A percentile compares a stretch with the other conserved stretches of the same genome.
phyloP scores from a whole-genome alignment of 306 rosid genomes.

The Inga laurina region DNA sequence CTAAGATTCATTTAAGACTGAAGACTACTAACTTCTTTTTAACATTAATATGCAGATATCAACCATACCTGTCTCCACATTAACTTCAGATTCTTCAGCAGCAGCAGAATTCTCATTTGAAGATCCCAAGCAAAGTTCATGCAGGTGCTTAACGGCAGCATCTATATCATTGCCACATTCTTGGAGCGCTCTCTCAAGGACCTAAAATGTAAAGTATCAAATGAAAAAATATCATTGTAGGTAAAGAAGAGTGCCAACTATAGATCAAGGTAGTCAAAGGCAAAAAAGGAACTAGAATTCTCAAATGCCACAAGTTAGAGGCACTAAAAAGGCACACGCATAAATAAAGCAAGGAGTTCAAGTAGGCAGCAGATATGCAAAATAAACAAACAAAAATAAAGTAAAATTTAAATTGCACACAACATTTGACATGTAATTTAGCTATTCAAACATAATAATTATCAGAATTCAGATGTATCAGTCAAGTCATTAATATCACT shows the following conservation, averaged over 20 bases:
- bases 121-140: constrained; percentile 66
- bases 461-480: not conserved
- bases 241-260: not conserved
- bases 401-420: not conserved
- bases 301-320: not conserved
- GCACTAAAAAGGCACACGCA: not conserved
- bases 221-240: not conserved
- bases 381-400: not conserved
- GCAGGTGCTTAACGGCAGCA: constrained; percentile 75
- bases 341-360: not conserved
- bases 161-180: constrained; percentile 84
- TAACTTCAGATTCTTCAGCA: constrained; percentile 35
- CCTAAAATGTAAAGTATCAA: constrained; percentile 47
- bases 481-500: not conserved
- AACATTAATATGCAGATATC: not conserved
- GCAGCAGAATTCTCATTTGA: constrained; percentile 37
- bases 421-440: not conserved
- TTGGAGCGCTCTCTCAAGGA: constrained; percentile 76
- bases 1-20: not conserved
- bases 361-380: not conserved
- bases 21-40: not conserved
- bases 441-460: not conserved
- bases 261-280: not conserved
- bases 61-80: constrained; percentile 49
- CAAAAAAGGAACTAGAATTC: not conserved